phyloP scores from a whole-genome alignment of 352 stramenopile genomes.

The Bremia lactucae region DNA sequence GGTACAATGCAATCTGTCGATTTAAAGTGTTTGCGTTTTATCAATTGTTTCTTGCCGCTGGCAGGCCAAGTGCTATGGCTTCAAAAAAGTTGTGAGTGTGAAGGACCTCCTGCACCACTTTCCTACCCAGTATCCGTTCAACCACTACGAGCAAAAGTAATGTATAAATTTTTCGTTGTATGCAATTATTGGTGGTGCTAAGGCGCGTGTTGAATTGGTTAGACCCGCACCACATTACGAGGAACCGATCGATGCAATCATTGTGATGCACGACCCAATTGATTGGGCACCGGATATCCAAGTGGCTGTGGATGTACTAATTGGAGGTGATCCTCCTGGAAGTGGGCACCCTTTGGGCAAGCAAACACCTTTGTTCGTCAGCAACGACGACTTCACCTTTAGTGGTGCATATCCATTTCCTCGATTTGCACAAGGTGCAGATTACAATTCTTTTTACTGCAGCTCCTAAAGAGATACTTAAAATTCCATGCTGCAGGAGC shows the following conservation, averaged over 20 bases:
- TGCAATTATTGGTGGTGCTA: too few species aligned
- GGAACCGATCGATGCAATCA: slow-evolving; percentile 72
- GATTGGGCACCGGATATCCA: slow-evolving; percentile 85
- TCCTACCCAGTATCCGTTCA: slow-evolving; percentile 76
- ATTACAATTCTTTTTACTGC: background rate
- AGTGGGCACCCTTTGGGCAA: slow-evolving; percentile 33
- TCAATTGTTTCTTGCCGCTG: too few species aligned
- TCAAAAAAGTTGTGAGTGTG: slow-evolving; percentile 71
- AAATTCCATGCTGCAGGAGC: slow-evolving; percentile 23
- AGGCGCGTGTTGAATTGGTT: background rate
- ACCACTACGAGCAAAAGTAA: slow-evolving; percentile 54
- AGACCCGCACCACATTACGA: slow-evolving; percentile 44
- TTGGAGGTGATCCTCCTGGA: slow-evolving; percentile 66
- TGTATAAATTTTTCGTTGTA: background rate
- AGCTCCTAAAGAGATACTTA: background rate
- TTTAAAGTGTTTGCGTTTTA: background rate
- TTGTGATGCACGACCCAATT: slow-evolving; percentile 87
- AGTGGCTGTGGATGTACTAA: slow-evolving; percentile 82
- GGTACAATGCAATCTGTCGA: slow-evolving; percentile 16
- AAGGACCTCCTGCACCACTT: slow-evolving; percentile 57
- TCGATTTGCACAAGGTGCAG: slow-evolving; percentile 68
- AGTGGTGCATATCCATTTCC: slow-evolving; percentile 72
- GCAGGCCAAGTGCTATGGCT: slow-evolving; percentile 65
- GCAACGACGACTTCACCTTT: slow-evolving; percentile 86
- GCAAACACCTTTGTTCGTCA: slow-evolving; percentile 73